Percentiles rank a stretch among this genome's conserved stretches.
Conservation (phyloP, 1,284 basidiomycete genomes). For the Fomitiporia mediterranea region DNA sequence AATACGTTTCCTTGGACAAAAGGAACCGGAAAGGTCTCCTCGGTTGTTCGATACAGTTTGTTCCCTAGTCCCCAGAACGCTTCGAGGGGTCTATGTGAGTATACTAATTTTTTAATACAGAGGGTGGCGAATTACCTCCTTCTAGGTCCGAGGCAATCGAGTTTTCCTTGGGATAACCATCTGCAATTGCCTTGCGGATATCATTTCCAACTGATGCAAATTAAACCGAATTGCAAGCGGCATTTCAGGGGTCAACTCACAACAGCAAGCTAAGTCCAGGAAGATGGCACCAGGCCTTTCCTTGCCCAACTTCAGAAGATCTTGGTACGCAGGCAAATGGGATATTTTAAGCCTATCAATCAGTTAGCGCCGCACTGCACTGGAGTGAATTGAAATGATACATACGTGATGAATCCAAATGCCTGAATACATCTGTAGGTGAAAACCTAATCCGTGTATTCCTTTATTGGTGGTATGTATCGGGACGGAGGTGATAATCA, state of each 20-base stretch:
- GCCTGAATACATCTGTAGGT: conserved; percentile 19
- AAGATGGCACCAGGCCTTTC: conserved; percentile 41
- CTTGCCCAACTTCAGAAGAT: conserved; percentile 36
- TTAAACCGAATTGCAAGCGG: background rate
- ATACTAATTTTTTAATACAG: background rate
- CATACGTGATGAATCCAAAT: conserved; percentile 23
- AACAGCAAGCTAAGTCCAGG: conserved; percentile 46
- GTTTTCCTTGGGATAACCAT: conserved; percentile 27
- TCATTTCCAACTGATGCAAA: conserved; percentile 26
- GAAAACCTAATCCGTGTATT: conserved; percentile 15
- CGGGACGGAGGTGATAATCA: background rate
- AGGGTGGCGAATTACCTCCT: conserved; percentile 15
- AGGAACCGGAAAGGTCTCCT: conserved; percentile 29
- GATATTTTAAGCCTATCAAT: conserved; percentile 36
- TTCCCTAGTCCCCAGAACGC: conserved; percentile 34
- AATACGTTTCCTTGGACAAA: conserved; percentile 33
- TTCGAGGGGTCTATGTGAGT: conserved; percentile 12
- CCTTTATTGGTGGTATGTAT: background rate
- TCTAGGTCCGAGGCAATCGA: conserved; percentile 26
- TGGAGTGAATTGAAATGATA: background rate
- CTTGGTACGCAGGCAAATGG: conserved; percentile 39
- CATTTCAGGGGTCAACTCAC: conserved; percentile 30
- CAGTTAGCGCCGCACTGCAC: background rate
- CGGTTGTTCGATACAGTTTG: conserved; percentile 30
- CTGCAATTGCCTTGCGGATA: conserved; percentile 24